Base-by-base conservation (phyloP, 2,329 filamentous ascomycete genomes). In the Fusarium abutilonis region DNA sequence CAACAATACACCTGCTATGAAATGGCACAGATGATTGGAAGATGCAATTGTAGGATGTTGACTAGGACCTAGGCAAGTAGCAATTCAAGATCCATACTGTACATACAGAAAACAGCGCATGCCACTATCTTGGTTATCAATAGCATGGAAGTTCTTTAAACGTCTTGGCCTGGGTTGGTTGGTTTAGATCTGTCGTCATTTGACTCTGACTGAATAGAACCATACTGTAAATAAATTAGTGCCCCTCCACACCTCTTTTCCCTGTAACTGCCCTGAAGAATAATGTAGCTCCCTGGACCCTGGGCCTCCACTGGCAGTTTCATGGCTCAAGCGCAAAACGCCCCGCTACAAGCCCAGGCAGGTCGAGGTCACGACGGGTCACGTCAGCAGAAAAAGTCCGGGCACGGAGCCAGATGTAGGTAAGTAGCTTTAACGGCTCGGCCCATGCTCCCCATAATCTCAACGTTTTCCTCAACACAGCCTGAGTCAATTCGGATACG, bases 311-410 rank as follows among this genome's bases (percentile, higher is more conserved):
- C n/a, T n/a, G n/a, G n/a, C n/a, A n/a, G n/a, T n/a, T n/a, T n/a
- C n/a, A 19, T 19, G 19, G 19, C 19, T 19, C 19, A 19, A 19
- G 19, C 19, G 19, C 19, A 19, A 19, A 19, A 19, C 19, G 19
- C 41, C 52, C 46, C 46, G 21, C 57, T 43, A 31, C 36, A 46
- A 29, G 17, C 15, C n/a, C 11, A 14, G 28, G 21, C 29, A 19
- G 19, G 19, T 19, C n/a, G n/a, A n/a, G n/a, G n/a, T n/a, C n/a
- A 13, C 31, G 11, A n/a, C n/a, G n/a, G n/a, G 31, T 14, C 11
- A 13, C 31, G 35, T 9, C 21, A 9, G 68, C 68, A 70, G 66
- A 70, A 70, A 70, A 70, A 57, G 36, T 51, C 52, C 56, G 56
- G 61, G 56, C 57, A 68, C 61, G 57, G 61, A 63, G 52, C 50